A percentile compares a stretch with the other conserved stretches of the same genome.
Evolutionary conservation across 768 basidiomycete species (phyloP).

Genomic region (Dentipellis sp.): DNA sequence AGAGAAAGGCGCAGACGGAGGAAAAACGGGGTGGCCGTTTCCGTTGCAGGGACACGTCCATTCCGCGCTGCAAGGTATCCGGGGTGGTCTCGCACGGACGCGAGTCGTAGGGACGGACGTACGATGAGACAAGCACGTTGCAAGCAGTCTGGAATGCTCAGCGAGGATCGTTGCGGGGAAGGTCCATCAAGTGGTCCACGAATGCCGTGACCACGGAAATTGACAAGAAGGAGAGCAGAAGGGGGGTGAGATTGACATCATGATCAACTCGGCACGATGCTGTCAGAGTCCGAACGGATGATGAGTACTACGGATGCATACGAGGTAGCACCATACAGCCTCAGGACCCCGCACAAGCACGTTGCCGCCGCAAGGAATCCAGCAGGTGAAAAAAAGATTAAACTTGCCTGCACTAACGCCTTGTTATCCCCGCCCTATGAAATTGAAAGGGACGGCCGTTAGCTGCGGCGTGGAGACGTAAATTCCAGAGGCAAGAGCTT

Average conservation of each 20-base stretch:
- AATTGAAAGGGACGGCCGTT: too few relatives aligned
- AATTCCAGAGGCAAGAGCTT: too few relatives aligned
- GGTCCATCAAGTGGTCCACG: background rate
- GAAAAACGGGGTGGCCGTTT: constrained; percentile 4
- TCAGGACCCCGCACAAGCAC: background rate
- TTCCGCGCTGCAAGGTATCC: background rate
- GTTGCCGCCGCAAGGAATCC: background rate
- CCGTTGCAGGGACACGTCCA: background rate
- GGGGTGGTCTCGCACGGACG: background rate
- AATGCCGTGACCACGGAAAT: constrained; percentile 8
- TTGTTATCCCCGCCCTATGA: background rate
- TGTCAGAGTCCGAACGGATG: background rate
- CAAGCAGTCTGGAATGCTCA: too few relatives aligned
- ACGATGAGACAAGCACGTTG: background rate
- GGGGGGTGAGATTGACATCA: constrained; percentile 6
- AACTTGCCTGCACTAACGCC: background rate
- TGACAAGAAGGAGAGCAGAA: constrained; percentile 1
- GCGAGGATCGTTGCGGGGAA: background rate
- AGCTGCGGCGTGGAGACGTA: too few relatives aligned
- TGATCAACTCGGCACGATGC: constrained; percentile 1
- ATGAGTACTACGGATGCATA: background rate
- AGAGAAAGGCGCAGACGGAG: constrained; percentile 5
- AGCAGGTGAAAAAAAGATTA: background rate
- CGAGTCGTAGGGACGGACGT: background rate
- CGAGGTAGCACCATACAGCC: background rate